phyloP scores from a whole-genome alignment of 2,329 filamentous ascomycete species.

The Alternaria metachromatica region DNA sequence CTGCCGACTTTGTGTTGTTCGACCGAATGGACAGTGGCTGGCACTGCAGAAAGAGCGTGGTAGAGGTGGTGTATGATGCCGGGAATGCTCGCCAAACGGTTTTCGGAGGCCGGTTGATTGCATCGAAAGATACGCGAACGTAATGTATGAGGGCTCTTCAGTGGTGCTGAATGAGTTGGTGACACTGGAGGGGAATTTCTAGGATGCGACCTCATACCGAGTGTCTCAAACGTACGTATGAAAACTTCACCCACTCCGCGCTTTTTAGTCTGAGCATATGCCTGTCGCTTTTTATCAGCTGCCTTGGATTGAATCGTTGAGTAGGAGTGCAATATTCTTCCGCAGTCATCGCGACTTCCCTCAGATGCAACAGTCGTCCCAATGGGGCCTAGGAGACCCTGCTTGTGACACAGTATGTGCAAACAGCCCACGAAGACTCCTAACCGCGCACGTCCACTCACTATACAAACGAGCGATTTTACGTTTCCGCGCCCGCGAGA shows the following conservation, averaged over 20 bases:
- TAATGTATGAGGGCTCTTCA: not conserved
- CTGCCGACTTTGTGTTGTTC: constrained; percentile 54
- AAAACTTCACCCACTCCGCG: not conserved
- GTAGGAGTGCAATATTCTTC: not conserved
- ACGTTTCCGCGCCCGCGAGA: not conserved
- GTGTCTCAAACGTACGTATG: not conserved
- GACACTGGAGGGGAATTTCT: not conserved
- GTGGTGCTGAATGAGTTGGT: not conserved
- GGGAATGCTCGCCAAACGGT: constrained; percentile 41
- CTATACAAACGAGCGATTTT: not conserved
- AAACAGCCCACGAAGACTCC: constrained; percentile 1
- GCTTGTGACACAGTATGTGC: constrained; percentile 3
- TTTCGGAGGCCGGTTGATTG: constrained; percentile 31
- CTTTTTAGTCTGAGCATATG: not conserved
- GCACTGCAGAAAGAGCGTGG: constrained; percentile 51
- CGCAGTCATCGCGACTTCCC: constrained; percentile 4
- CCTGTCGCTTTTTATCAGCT: not conserved
- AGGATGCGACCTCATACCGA: not conserved
- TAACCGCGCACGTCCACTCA: not conserved
- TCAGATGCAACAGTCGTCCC: not conserved
- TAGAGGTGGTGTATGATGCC: constrained; percentile 56
- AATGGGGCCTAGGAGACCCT: not conserved
- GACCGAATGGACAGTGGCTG: constrained; percentile 46
- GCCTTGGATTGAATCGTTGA: not conserved
- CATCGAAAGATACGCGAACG: not conserved